Evolutionary conservation across 2,329 filamentous ascomycete genomes (phyloP), one percentile per base, ranked within the genome.

Genomic region (Colletotrichum sansevieriae): DNA sequence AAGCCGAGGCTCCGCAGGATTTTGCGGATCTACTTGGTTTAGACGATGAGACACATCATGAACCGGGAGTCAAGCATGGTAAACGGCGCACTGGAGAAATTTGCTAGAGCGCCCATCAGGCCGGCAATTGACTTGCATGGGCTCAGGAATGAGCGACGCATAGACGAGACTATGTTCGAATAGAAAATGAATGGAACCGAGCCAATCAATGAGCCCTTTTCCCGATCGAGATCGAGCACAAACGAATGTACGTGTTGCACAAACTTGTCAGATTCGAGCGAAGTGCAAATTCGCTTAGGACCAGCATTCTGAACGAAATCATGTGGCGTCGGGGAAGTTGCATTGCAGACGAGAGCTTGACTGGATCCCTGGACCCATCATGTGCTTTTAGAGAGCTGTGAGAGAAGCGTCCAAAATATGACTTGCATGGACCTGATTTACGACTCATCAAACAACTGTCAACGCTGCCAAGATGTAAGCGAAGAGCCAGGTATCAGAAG

Each of bases 131-230:
- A 29, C 15, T 54, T 54, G 1, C 29, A 54, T 29, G 49, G 49
- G 12, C 4, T n/a, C 12, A 35, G 29, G 49, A 9, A 46, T 6
- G 13, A 22, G 29, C 47, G 20, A 33, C 18, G 25, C 10, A 51
- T 51, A 54, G 29, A 54, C 49, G 35, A 64, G 37, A 33, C 15
- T 11, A 13, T 25, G 64, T 51, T 43, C 62, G 15, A 20, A 52
- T 20, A 33, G n/a, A n/a, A n/a, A 64, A 58, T 18, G 29, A 29
- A 51, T 18, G 9, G 35, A 15, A 43, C 29, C 47, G 51, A 60
- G 57, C 43, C 44, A 41, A 60, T 15, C 11, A 6, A 37, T 13
- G 29, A 54, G 49, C 18, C n/a, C 29, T 11, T 11, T 18, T 54
- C 49, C 29, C 25, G 25, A 54, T 20, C 49, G 49, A 54, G 22